Evolutionary conservation across 257 asterid genomes (phyloP).

Genomic region (Jacaranda copaia): DNA sequence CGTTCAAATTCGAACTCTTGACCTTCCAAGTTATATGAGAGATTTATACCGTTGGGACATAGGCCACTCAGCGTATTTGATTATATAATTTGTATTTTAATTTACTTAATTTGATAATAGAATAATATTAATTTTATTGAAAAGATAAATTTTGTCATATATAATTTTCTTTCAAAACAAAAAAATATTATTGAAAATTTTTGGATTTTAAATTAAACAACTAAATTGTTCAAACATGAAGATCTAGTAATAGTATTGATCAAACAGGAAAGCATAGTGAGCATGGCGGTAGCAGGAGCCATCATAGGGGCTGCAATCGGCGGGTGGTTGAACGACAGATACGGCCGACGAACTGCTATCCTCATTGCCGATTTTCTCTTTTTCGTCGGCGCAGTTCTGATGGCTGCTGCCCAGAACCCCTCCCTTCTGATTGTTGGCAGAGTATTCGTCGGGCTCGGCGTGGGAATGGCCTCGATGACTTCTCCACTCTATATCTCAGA

Average conservation of each 20-base stretch:
- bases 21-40: too few species aligned
- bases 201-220: too few species aligned
- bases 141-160: too few species aligned
- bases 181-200: too few species aligned
- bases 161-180: too few species aligned
- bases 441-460: constrained; percentile 54
- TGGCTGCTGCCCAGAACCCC: constrained; percentile 51
- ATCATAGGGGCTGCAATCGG: constrained; percentile 64
- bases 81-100: too few species aligned
- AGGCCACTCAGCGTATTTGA: too few species aligned
- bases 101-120: too few species aligned
- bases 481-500: constrained; percentile 59
- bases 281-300: constrained; percentile 65
- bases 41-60: too few species aligned
- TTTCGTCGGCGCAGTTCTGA: constrained; percentile 50
- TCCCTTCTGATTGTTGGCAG: constrained; percentile 47
- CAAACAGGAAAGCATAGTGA: constrained; percentile 55
- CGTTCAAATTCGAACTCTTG: too few species aligned
- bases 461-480: constrained; percentile 61
- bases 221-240: neutral
- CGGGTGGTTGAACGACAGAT: constrained; percentile 57
- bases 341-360: constrained; percentile 49
- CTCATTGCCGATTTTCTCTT: constrained; percentile 53
- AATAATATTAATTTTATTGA: too few species aligned
- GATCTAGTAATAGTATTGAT: neutral